Evolutionary conservation across 2,329 filamentous ascomycete genomes (phyloP), one percentile per base, ranked within the genome.

Genomic region (Microsporum canis): DNA sequence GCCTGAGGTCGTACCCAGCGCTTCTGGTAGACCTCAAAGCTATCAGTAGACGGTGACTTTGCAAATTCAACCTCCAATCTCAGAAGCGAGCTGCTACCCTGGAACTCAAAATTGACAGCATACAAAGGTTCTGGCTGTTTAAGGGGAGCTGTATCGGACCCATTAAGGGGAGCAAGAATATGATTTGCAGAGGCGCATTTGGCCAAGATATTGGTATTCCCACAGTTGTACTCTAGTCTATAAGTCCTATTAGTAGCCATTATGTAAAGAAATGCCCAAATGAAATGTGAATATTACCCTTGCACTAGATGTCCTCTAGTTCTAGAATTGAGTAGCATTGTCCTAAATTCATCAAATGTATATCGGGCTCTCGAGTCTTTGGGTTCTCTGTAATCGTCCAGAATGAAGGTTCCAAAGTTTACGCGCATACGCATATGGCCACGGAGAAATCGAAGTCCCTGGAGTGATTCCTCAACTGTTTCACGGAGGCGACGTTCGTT

Each of bases 61-160:
- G 66, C 61, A 64, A 74, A 75, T 38, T 71, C 70, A 3, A 70
- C 70, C 61, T 77, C 75, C 8, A 77, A 65, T 10, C 73, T 72
- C 27, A 77, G 69, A 29, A 69, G 65, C 34, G 70, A 66, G 14
- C 69, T 63, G 3, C 62, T 59, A 2, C 67, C 70, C 12, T 67
- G 33, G 33, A 77, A 77, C 51, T 78, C 75, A 56, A 78, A 75
- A 41, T 71, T 74, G 1, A 74, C 74, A 1, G 74, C 73, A 62
- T 74, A 76, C 2, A 66, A 66, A 5, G 71, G 71, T 27, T 71
- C 69, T 5, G 67, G 64, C 6, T 65, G 57, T 57, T 66, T 59
- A 17, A 72, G 63, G 5, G 66, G 69, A 51, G 41, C 39, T 14
- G 65, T 61, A 36, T 34, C n/a, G 39, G 64, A 64, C 45, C 36